Evolutionary conservation across 2,329 filamentous ascomycete genomes (phyloP).

Genomic region (Microascus cirrosus): DNA sequence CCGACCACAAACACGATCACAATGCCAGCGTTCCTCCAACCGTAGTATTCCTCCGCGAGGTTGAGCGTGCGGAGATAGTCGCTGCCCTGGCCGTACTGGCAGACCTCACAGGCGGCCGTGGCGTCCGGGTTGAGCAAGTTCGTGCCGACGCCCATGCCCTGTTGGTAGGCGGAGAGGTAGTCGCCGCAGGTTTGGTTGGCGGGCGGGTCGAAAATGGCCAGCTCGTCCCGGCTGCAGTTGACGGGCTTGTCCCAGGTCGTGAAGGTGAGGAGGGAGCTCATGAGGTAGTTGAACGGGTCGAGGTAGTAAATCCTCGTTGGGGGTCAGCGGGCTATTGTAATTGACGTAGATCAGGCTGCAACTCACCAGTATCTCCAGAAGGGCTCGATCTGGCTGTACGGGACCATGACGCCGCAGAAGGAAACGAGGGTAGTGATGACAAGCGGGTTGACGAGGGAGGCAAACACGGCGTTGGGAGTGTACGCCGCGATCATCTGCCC

Average conservation of each 20-base stretch:
- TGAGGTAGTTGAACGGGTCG: conserved; percentile 52
- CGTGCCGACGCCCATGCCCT: conserved; percentile 29
- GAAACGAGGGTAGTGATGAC: conserved; percentile 48
- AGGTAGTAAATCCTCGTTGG: conserved; percentile 52
- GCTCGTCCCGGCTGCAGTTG: conserved; percentile 45
- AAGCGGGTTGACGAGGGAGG: conserved; percentile 44
- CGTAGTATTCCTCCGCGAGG: conserved; percentile 47
- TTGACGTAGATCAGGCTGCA: too few species aligned
- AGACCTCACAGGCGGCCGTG: conserved; percentile 44
- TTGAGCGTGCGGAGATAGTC: conserved; percentile 52
- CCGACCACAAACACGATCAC: conserved; percentile 43
- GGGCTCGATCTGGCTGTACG: conserved; percentile 45
- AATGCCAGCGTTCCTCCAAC: conserved; percentile 56
- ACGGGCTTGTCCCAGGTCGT: too few species aligned
- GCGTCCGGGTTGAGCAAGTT: conserved; percentile 51
- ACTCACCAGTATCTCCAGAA: conserved; percentile 64
- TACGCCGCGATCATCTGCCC: conserved; percentile 55
- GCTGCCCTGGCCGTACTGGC: conserved; percentile 43
- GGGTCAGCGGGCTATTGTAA: too few species aligned
- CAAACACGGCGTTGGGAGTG: conserved; percentile 49
- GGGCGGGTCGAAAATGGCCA: conserved; percentile 39
- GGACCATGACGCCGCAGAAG: conserved; percentile 68
- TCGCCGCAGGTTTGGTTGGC: conserved; percentile 41
- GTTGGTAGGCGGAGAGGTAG: conserved; percentile 41
- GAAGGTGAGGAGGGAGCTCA: conserved; percentile 45